Base-by-base conservation (phyloP, 2,329 filamentous ascomycete genomes). In the Paecilomyces fulvus region DNA sequence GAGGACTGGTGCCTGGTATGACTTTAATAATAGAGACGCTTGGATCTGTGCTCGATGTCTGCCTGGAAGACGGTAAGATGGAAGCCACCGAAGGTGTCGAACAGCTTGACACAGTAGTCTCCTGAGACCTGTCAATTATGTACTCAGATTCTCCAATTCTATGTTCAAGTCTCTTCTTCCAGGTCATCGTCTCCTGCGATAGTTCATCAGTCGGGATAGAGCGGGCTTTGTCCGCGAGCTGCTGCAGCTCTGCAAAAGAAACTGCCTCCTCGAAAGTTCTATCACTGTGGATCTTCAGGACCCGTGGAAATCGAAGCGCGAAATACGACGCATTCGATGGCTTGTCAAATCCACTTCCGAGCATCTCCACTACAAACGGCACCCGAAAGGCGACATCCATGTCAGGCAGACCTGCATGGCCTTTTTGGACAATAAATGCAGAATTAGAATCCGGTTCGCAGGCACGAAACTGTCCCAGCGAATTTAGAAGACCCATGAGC, bases 301-400 rank as follows among this genome's bases (percentile, higher is more conserved):
- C 83, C 2, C 82, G 78, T 1, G 91, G 88, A 64, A 95, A 95
- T 1, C 91, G 81, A 54, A 90, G 81, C 58, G 85, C 86, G 76
- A 84, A 90, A 64, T 88, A 91, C 1, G 79, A 79, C 12, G 83
- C 84, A 64, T 87, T 86, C 3, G 83, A 80, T 2, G 82, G 79
- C 65, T 86, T 89, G 58, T 90, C 87, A 62, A 91, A 96, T 0
- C 87, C 86, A 59, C 89, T 89, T 54, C 90, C 92, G 23, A 88
- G 79, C 58, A 95, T 76, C 63, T 95, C 92, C 56, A 91, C 88
- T 0, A 96, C 83, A 20, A 90, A 81, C 0, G 90, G 90, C 0
- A 79, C 76, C 6, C 79, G 80, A 68, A 95, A 95, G 0, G 86
- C 71, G 3, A 70, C 65, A 28, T 71, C 69, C 56, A 75, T 71